Percentiles rank a stretch among this genome's conserved stretches.
Evolutionary conservation across 2,329 filamentous ascomycete genomes (phyloP).

Genomic region (Bimuria novae-zelandiae): DNA sequence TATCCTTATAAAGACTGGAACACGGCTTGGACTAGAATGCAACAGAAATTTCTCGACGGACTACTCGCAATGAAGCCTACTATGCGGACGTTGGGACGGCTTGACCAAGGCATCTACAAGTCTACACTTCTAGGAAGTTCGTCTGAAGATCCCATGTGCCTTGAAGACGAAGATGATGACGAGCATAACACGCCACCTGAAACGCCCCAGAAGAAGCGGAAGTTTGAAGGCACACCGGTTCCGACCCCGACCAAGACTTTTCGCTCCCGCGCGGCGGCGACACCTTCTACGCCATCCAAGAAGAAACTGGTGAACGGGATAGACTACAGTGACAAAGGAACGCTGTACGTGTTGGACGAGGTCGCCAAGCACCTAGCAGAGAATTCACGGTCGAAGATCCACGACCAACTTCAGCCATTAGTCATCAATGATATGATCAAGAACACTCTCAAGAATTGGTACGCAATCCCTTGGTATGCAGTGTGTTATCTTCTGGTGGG

Average conservation of each 20-base stretch:
- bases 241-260: slow-evolving; percentile 7
- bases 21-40: slow-evolving; percentile 51
- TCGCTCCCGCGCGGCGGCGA: neutral
- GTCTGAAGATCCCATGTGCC: slow-evolving; percentile 19
- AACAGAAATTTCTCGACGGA: slow-evolving; percentile 57
- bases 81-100: slow-evolving; percentile 13
- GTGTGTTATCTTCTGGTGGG: too few relatives aligned
- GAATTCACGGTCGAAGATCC: slow-evolving; percentile 35
- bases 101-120: slow-evolving; percentile 20
- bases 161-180: slow-evolving; percentile 17
- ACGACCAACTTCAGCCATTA: slow-evolving; percentile 41
- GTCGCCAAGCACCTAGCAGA: slow-evolving; percentile 30
- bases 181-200: slow-evolving; percentile 6
- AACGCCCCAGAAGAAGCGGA: slow-evolving; percentile 41
- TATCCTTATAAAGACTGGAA: slow-evolving; percentile 47
- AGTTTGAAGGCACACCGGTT: slow-evolving; percentile 15
- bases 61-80: slow-evolving; percentile 37
- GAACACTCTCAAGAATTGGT: slow-evolving; percentile 33
- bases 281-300: neutral
- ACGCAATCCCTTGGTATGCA: too few relatives aligned
- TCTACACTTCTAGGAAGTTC: slow-evolving; percentile 16
- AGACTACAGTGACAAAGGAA: slow-evolving; percentile 11
- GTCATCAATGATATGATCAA: slow-evolving; percentile 40
- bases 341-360: slow-evolving; percentile 36
- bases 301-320: neutral